Percentiles rank a stretch among this genome's conserved stretches.
phyloP scores from a whole-genome alignment of 257 asterid genomes.

The Euphrasia confusa region DNA sequence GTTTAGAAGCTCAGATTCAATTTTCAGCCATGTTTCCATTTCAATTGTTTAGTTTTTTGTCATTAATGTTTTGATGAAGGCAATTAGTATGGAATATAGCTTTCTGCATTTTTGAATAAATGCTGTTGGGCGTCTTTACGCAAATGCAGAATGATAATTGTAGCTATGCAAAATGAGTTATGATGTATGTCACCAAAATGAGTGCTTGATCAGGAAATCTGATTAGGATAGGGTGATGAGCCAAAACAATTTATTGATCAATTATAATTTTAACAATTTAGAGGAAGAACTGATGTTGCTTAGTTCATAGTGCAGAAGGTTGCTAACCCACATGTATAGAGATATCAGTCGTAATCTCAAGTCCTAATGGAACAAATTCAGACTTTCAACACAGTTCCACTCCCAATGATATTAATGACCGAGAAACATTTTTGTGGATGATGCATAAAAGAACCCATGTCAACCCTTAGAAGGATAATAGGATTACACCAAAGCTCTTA shows the following conservation, averaged over 20 bases:
- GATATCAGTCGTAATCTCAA: too few species aligned
- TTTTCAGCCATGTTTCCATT: neutral
- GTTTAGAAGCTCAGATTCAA: neutral
- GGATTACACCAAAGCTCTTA: neutral
- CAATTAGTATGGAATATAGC: neutral
- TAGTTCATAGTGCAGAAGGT: neutral
- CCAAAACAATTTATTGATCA: neutral
- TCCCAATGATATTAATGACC: neutral
- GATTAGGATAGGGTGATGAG: slow-evolving; percentile 9
- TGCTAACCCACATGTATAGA: neutral
- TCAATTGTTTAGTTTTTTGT: neutral
- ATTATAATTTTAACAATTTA: neutral
- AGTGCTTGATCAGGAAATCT: neutral
- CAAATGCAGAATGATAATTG: too few species aligned
- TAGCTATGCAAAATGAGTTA: too few species aligned
- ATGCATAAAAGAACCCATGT: neutral
- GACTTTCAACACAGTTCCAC: too few species aligned
- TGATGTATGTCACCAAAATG: neutral
- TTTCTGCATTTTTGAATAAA: neutral
- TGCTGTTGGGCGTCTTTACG: too few species aligned
- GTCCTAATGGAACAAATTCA: too few species aligned
- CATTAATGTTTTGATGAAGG: neutral
- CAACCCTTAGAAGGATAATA: neutral
- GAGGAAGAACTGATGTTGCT: neutral
- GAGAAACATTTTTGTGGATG: neutral